Conservation (phyloP, 805 yeast species). For the Yamadazyma insecticola region DNA sequence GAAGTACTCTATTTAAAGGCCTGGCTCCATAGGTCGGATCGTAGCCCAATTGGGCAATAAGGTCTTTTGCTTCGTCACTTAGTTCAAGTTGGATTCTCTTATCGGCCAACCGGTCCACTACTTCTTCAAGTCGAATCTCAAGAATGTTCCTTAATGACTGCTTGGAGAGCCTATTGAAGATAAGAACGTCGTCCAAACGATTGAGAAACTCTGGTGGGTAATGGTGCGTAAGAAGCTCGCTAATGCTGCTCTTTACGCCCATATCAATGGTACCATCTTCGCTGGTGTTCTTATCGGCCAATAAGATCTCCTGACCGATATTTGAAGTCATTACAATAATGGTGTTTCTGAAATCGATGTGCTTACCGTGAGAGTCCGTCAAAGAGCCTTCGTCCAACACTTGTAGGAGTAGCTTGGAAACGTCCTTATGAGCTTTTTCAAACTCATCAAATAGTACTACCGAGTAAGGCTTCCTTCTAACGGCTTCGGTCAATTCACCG, state of each 20-base stretch:
- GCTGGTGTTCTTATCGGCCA: constrained; percentile 56
- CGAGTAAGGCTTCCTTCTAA: constrained; percentile 90
- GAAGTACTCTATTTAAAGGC: constrained; percentile 87
- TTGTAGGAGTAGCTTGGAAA: constrained; percentile 84
- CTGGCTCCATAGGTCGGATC: constrained; percentile 94
- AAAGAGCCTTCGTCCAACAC: constrained; percentile 93
- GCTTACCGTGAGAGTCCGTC: constrained; percentile 93
- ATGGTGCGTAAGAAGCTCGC: constrained; percentile 60
- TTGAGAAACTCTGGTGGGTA: constrained; percentile 96
- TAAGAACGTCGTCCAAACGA: constrained; percentile 89
- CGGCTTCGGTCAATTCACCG: constrained; percentile 96
- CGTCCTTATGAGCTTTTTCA: constrained; percentile 95
- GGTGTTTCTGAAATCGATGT: constrained; percentile 90
- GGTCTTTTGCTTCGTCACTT: constrained; percentile 60
- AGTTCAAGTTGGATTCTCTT: constrained; percentile 65
- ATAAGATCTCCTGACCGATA: constrained; percentile 86
- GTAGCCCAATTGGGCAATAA: constrained; percentile 83
- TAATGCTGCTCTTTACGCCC: constrained; percentile 52
- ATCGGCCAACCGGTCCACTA: constrained; percentile 70
- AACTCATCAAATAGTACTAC: constrained; percentile 93
- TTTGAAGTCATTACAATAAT: constrained; percentile 95
- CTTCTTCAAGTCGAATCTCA: constrained; percentile 77
- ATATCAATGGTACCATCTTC: constrained; percentile 58
- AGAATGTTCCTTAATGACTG: constrained; percentile 72
- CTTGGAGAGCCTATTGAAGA: constrained; percentile 86